Evolutionary conservation across 352 stramenopile genomes (phyloP).

Genomic region (Halophytophthora polymorphica): DNA sequence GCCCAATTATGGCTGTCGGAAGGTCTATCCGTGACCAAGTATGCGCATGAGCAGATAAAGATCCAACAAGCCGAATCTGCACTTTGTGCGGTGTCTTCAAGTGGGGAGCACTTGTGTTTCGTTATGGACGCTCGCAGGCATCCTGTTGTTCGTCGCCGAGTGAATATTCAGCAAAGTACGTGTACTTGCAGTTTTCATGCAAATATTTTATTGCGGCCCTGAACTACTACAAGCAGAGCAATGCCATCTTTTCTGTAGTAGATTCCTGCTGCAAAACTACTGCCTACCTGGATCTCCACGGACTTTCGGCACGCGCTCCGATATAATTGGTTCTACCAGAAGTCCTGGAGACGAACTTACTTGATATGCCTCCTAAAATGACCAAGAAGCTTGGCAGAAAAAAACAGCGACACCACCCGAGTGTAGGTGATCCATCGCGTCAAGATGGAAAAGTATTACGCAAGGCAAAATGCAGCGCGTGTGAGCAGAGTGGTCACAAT

Average conservation of each 20-base stretch:
- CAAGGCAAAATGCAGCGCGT: too few relatives aligned
- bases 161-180: conserved; percentile 2
- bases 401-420: too few relatives aligned
- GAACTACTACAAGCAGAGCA: background rate
- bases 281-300: conserved; percentile 2
- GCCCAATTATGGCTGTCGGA: background rate
- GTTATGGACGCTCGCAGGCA: conserved; percentile 1
- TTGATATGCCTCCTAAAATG: too few relatives aligned
- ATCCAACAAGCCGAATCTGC: background rate
- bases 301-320: background rate
- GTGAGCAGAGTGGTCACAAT: too few relatives aligned
- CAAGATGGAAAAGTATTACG: too few relatives aligned
- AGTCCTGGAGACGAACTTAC: background rate
- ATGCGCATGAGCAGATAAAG: conserved; percentile 7
- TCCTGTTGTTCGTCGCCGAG: conserved; percentile 1
- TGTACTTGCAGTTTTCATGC: conserved; percentile 12
- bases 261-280: conserved; percentile 12
- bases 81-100: conserved; percentile 1
- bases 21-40: conserved; percentile 6
- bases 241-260: conserved; percentile 4
- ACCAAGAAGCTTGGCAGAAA: too few relatives aligned
- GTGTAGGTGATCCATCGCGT: too few relatives aligned
- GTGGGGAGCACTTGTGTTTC: background rate
- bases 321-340: conserved; percentile 6
- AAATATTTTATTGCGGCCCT: conserved; percentile 11